Conservation (phyloP, 2,329 filamentous ascomycete species). For the Calonectria honghensis region DNA sequence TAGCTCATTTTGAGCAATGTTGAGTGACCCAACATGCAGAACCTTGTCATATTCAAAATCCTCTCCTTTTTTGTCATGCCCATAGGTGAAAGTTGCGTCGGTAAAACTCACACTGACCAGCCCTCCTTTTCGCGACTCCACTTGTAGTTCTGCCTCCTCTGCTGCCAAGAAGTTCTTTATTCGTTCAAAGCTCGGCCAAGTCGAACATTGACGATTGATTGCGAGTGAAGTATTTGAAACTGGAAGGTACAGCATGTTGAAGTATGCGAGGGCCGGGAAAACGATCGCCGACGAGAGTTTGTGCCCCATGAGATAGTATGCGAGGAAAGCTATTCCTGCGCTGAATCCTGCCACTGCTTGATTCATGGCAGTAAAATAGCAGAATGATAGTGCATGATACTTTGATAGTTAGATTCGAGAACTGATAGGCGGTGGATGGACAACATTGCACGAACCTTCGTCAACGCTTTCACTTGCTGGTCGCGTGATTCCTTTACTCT, state of each 20-base stretch:
- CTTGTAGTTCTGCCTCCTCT: conserved; percentile 8
- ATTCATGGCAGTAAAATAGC: conserved; percentile 17
- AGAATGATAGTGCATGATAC: conserved; percentile 2
- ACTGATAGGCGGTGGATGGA: neutral
- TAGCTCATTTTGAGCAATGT: conserved; percentile 1
- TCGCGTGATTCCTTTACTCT: neutral
- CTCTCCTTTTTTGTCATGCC: neutral
- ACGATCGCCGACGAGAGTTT: neutral
- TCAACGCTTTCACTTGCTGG: conserved; percentile 7
- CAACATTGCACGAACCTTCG: neutral
- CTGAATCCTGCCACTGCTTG: conserved; percentile 6
- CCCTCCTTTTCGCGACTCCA: neutral
- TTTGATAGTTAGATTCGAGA: neutral
- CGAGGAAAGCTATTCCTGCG: neutral
- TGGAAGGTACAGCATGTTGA: conserved; percentile 16
- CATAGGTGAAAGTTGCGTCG: neutral
- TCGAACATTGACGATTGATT: conserved; percentile 10
- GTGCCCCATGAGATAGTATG: conserved; percentile 8
- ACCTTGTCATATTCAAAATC: conserved; percentile 1
- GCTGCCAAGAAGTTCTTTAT: neutral
- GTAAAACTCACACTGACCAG: conserved; percentile 8
- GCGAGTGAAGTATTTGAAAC: conserved; percentile 12
- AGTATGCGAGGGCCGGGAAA: conserved; percentile 14
- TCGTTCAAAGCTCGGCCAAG: conserved; percentile 9
- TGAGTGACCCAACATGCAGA: neutral